phyloP scores from a whole-genome alignment of 345 rosid species.

The Hypericum androsaemum region DNA sequence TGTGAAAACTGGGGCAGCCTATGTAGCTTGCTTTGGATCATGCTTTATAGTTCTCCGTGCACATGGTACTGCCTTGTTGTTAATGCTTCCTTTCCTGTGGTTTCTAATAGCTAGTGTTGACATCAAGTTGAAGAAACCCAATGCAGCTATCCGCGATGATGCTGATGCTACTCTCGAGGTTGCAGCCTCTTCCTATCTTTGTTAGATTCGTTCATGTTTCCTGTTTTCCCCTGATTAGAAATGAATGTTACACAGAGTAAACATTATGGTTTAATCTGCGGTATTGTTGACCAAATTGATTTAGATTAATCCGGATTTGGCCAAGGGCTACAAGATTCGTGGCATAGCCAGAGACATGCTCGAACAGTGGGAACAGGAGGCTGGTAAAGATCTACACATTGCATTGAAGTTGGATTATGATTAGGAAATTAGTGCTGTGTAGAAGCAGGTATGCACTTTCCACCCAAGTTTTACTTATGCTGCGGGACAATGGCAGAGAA shows the following conservation, averaged over 20 bases:
- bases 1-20: not conserved
- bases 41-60: no score
- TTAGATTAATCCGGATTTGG: slow-evolving; percentile 93
- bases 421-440: slow-evolving; percentile 71
- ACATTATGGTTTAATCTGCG: not conserved
- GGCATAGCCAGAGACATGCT: slow-evolving; percentile 87
- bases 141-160: slow-evolving; percentile 90
- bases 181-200: slow-evolving; percentile 1
- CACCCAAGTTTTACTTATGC: not conserved
- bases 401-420: slow-evolving; percentile 81
- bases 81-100: not conserved
- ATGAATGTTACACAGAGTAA: no score
- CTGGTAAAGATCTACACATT: slow-evolving; percentile 76
- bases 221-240: not conserved
- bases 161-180: slow-evolving; percentile 92
- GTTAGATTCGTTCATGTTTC: not conserved
- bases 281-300: slow-evolving; percentile 3
- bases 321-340: slow-evolving; percentile 89
- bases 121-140: slow-evolving; percentile 90
- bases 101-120: slow-evolving; percentile 67
- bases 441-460: slow-evolving; percentile 53
- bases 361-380: slow-evolving; percentile 89
- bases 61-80: not conserved
- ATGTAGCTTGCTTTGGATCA: no score
- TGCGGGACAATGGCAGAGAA: no score